Base-by-base conservation (phyloP, 192 early-diverging fungal species). In the Coemansia sp. region DNA sequence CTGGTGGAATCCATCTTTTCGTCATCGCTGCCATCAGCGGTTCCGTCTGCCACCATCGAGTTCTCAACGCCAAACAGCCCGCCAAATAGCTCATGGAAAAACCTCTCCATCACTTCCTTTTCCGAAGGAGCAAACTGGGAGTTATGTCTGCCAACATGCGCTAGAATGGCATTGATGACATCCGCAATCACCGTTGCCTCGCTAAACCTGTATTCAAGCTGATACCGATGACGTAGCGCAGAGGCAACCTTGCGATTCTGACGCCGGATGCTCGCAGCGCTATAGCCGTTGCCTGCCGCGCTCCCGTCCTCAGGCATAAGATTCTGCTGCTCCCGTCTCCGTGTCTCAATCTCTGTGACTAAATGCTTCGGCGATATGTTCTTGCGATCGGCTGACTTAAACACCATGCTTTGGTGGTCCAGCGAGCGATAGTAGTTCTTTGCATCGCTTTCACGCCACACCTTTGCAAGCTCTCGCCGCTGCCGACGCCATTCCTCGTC, bases 371-470 rank as follows among this genome's bases (percentile, higher is more conserved):
- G 71, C 16, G 88, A 85, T 43, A 93, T 88, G 32, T 79, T 87
- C 52, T 95, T 96, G 48, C 91, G 88, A 80, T 99, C 98, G 10
- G 87, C 79, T 3, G 87, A 73, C 69, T 97, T 98, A 84, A 98
- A 95, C 13, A 87, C 88, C 57, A 94, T 88, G 6, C 95, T 94
- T 77, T 97, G 94, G 73, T 98, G 92, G 76, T 99, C 98, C 47
- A 99, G 84, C 10, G 97, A 88, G 49, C 93, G 94, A 74, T 94
- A 93, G 80, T 90, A 98, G 85, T 97, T 98, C 69, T 95, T 95
- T 56, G 86, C 68, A 49, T 99, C 96, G 41, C 90, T 84, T 67
- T 98, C 96, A 21, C 95, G 90, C 98, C 98, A 99, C 26, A 97
- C 89, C 76, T 96, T 95, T 84, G 94, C 93, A 89, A 90, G 95